Base-by-base conservation (phyloP, 2,329 filamentous ascomycete genomes). In the Alternaria triticina region DNA sequence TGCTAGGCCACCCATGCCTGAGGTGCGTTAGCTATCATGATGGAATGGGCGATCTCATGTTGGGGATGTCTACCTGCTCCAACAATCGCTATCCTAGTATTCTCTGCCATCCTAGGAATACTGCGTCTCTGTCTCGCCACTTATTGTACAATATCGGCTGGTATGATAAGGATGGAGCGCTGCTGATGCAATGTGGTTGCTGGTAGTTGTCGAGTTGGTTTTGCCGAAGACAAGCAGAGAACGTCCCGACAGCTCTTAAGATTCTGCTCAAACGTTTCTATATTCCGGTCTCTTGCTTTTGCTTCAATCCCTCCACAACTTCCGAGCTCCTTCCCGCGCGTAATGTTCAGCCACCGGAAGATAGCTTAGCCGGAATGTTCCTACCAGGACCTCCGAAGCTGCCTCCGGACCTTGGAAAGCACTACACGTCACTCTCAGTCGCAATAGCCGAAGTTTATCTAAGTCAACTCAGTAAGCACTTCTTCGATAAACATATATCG, bases 1-100 rank as follows among this genome's bases (percentile, higher is more conserved):
- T 61, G 90, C 88, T 27, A 95, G 83, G 27, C 92, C 92, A 56
- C 91, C 92, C 91, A 96, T 95, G 68, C 92, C 91, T 90, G 13
- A 4, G n/a, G 15, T 11, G 2, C 28, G 64, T 74, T 51, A 75
- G 63, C 43, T 27, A 17, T 20, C 36, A 28, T 44, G 27, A 12
- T 33, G 6, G 12, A 5, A 15, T 33, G 30, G 30, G 30, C 6
- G 30, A 33, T 33, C 4, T 33, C 28, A 33, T 55, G 20, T 25
- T 3, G 15, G n/a, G 10, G 17, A 20, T 5, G 57, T 11, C 69
- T 72, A 74, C 75, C 75, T 67, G 77, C 76, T 27, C 77, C 77
- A 36, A 78, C 63, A 9, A 79, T 70, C 28, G 76, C 75, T 71
- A 79, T 76, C 50, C 73, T 74, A 12, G 74, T 57, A 8, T 68